Percentiles rank a stretch among this genome's conserved stretches.
Evolutionary conservation across 78 protist species (phyloP).

Genomic region (Chrysochromulina tobinii): DNA sequence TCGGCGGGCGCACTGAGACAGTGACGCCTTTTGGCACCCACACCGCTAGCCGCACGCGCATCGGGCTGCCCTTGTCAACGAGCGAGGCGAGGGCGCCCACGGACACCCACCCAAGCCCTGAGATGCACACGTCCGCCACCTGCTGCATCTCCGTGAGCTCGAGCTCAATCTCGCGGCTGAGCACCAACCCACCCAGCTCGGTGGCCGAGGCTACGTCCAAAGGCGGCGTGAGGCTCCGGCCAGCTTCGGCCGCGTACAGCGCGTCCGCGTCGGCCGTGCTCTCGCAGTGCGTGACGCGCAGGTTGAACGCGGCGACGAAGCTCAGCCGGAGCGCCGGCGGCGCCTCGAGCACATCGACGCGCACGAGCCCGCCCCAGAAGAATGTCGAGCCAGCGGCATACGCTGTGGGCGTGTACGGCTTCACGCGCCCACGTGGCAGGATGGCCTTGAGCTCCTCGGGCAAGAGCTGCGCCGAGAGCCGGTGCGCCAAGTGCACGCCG

Average conservation of each 20-base stretch:
- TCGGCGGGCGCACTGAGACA: not conserved
- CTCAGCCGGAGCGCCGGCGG: constrained; percentile 4
- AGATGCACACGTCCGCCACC: not conserved
- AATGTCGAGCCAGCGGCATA: not conserved
- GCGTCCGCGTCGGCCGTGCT: not conserved
- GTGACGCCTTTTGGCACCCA: not conserved
- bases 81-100: not conserved
- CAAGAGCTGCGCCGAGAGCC: not conserved
- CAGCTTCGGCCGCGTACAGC: not conserved
- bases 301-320: not conserved
- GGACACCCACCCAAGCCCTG: not conserved
- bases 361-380: constrained; percentile 14
- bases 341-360: not conserved
- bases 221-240: not conserved
- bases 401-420: not conserved
- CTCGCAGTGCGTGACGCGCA: not conserved
- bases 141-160: not conserved
- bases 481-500: constrained; percentile 14
- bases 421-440: not conserved
- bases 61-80: not conserved
- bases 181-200: not conserved
- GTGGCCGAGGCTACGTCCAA: not conserved
- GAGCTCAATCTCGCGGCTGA: not conserved
- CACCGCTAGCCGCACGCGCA: not conserved
- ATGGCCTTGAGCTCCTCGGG: not conserved